Base-by-base conservation (phyloP, 139 green algal genomes). In the Chlorella sp. region DNA sequence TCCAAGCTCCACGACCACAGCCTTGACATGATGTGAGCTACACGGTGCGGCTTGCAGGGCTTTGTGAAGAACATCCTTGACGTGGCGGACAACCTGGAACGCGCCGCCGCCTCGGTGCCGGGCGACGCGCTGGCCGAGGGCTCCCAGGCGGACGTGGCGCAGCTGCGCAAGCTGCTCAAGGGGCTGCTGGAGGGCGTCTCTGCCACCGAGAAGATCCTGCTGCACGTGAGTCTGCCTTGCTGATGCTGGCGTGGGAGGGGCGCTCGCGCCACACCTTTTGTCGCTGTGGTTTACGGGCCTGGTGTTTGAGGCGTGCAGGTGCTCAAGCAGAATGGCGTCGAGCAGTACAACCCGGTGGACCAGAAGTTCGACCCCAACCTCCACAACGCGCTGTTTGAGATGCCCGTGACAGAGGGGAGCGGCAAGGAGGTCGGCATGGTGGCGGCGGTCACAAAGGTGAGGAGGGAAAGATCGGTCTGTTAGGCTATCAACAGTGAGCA, bases 291-390 rank as follows among this genome's bases (percentile, higher is more conserved):
- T n/a, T n/a, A n/a, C n/a, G n/a, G n/a, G n/a, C n/a, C n/a, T n/a
- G n/a, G n/a, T n/a, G 51, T 5, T n/a, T 70, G 50, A 27, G 49
- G 35, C 4, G 5, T 65, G 22, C 76, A 94, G 89, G 85, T 93
- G 33, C 80, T 97, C 32, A 80, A 84, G 69, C 82, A 89, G 81
- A 49, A 94, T 66, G 90, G 89, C 22, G 80, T 96, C 23, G 82
- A 88, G 69, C 74, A 79, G 49, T 94, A 86, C 72, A 80, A 91
- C 73, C 88, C 93, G 0, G 2, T 90, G n/a, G 86, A 82, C 3
- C 80, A 97, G 33, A 34, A 73, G 5, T 98, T 99, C 80, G 92
- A 99, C 82, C 95, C 95, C n/a, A 96, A 99, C 82, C 49, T 88
- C 14, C 94, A 98, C 82, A 91, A 86, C 33, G 94, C 95, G 2